A percentile compares a stretch with the other conserved stretches of the same genome.
Evolutionary conservation across 2,329 filamentous ascomycete genomes (phyloP).

Genomic region (Alternaria triticimaculans): DNA sequence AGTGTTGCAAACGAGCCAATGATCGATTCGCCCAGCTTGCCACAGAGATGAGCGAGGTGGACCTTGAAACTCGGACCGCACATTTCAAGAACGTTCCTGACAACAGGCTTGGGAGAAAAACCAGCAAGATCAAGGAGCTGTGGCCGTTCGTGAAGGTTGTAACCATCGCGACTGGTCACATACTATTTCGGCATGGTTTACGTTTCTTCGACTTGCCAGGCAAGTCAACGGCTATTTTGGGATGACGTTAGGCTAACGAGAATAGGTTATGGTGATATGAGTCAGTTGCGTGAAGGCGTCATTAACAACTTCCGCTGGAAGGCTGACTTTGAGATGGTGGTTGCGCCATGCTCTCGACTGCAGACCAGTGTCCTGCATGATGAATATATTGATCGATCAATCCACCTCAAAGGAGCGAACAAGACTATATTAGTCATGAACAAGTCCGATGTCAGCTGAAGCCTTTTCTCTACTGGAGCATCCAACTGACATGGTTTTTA

Average conservation of each 20-base stretch:
- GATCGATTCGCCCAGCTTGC: background rate
- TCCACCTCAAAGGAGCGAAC: slow-evolving; percentile 7
- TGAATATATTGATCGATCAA: slow-evolving; percentile 8
- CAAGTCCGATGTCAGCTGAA: slow-evolving; percentile 17
- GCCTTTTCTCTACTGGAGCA: background rate
- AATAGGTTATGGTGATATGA: slow-evolving; percentile 22
- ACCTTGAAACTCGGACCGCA: background rate
- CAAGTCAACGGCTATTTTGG: background rate
- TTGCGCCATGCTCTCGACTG: slow-evolving; percentile 6
- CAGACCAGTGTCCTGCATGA: slow-evolving; percentile 3
- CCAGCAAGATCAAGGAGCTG: background rate
- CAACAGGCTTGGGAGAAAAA: background rate
- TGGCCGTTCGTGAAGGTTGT: slow-evolving; percentile 19
- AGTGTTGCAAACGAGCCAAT: background rate
- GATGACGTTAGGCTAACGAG: background rate
- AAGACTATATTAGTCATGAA: slow-evolving; percentile 18
- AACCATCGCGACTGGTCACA: slow-evolving; percentile 14
- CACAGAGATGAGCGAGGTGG: background rate
- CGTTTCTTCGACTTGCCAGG: slow-evolving; percentile 22
- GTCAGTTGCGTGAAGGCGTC: slow-evolving; percentile 14
- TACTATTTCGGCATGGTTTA: slow-evolving; percentile 10
- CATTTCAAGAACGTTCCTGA: slow-evolving; percentile 4
- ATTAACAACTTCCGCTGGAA: slow-evolving; percentile 15
- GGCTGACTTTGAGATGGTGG: slow-evolving; percentile 22
- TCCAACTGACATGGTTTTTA: background rate